Percentiles rank a stretch among this genome's conserved stretches.
phyloP scores from a whole-genome alignment of 352 stramenopile species.

The Pseudoperonospora humuli region DNA sequence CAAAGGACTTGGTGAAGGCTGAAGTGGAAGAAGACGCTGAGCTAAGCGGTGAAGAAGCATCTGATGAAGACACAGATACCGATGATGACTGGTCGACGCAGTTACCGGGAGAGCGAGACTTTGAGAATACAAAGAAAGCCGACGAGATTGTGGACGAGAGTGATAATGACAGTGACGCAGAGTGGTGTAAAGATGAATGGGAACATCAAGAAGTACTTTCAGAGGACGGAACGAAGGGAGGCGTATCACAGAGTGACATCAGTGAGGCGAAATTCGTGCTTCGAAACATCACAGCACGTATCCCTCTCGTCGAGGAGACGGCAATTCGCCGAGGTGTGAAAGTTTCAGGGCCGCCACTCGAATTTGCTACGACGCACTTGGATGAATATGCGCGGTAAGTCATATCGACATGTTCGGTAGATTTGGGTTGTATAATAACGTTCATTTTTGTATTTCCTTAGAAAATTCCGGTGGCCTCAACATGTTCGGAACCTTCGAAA shows the following conservation, averaged over 20 bases:
- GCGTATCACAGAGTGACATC: conserved; percentile 6
- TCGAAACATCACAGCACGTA: conserved; percentile 20
- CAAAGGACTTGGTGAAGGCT: not conserved
- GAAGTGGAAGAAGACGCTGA: conserved; percentile 3
- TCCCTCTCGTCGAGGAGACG: conserved; percentile 25
- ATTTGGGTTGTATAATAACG: not conserved
- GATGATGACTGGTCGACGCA: conserved; percentile 7
- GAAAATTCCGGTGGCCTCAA: conserved; percentile 75
- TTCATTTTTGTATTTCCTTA: conserved; percentile 7
- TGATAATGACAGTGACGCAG: conserved; percentile 10
- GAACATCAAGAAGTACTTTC: not conserved
- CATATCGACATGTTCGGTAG: not conserved
- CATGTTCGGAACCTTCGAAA: conserved; percentile 53
- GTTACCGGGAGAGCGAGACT: not conserved
- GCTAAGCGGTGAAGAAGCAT: not conserved
- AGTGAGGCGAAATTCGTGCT: conserved; percentile 22
- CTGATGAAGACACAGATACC: conserved; percentile 8
- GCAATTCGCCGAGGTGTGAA: conserved; percentile 26
- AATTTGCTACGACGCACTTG: conserved; percentile 32
- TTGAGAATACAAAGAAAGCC: not conserved
- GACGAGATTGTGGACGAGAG: conserved; percentile 9
- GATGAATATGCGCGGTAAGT: conserved; percentile 38
- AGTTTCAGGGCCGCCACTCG: conserved; percentile 35
- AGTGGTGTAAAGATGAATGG: conserved; percentile 12
- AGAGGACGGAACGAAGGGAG: conserved; percentile 7